Percentiles rank a stretch among this genome's conserved stretches.
Evolutionary conservation across 768 basidiomycete genomes (phyloP).

Genomic region (Auricularia cornea): DNA sequence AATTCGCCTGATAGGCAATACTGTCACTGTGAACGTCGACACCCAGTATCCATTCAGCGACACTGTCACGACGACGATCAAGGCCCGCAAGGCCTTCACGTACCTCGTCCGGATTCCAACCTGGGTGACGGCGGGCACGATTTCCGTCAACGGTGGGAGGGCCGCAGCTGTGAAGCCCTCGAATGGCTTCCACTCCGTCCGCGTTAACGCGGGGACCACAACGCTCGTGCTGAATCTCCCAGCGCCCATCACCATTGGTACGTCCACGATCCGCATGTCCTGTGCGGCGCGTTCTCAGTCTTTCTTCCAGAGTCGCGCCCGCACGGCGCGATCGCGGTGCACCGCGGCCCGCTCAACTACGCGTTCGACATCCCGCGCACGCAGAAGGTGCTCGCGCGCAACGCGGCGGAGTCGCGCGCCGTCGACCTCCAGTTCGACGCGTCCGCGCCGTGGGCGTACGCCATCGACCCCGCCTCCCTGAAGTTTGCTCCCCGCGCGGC

Average conservation of each 20-base stretch:
- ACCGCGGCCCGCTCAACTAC: conserved; percentile 47
- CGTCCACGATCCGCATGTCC: not conserved
- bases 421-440: conserved; percentile 45
- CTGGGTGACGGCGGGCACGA: conserved; percentile 39
- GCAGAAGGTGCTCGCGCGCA: conserved; percentile 30
- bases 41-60: conserved; percentile 47
- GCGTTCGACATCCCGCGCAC: conserved; percentile 40
- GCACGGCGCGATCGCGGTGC: conserved; percentile 43
- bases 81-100: conserved; percentile 34
- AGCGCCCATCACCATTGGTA: conserved; percentile 39
- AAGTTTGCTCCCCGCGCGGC: conserved; percentile 28
- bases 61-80: conserved; percentile 37
- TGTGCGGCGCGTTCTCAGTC: conserved; percentile 25
- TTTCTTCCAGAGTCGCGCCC: conserved; percentile 36
- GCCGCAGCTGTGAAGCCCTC: conserved; percentile 30
- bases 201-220: conserved; percentile 34
- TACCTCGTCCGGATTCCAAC: conserved; percentile 43
- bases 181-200: conserved; percentile 35
- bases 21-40: conserved; percentile 36
- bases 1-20: conserved; percentile 24
- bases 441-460: conserved; percentile 42
- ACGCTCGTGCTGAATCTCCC: conserved; percentile 38
- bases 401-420: conserved; percentile 37
- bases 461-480: conserved; percentile 39
- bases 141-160: conserved; percentile 29